Base-by-base conservation (phyloP, 371 early-diverging fungal genomes). In the Rhizopus sp. region DNA sequence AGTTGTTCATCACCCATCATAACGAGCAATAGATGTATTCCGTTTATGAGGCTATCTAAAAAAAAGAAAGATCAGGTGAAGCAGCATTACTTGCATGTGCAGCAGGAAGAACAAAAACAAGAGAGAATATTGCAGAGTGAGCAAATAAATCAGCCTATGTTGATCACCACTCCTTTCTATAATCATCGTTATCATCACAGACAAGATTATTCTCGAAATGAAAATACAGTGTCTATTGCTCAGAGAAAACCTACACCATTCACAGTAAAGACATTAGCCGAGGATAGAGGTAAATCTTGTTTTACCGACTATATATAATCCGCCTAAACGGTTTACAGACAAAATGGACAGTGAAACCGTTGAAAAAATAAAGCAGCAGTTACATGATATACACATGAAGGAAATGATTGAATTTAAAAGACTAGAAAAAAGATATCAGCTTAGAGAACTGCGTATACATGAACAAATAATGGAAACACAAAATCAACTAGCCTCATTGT, bases 91-190 rank as follows among this genome's bases (percentile, higher is more conserved):
- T 8, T 23, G 17, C 45, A 45, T 15, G 7, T 13, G 8, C 13
- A 17, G 15, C 17, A 45, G 15, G 17, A 45, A 12, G 7, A 8
- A 12, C 45, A 45, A 17, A 1, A 15, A 45, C 15, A 12, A 15
- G 8, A 45, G 3, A 12, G 1, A 12, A 15, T 45, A 1, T 3
- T 12, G 17, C 23, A 23, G 31, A 10, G 9, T 23, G 10, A 47
- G 29, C 9, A 9, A 29, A 8, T 17, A 30, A 30, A 23, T 29
- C 7, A 47, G 29, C 59, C 59, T 7, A 38, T 59, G 46, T 53
- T 59, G 4, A 53, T 59, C 16, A 53, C 53, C 29, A 38, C 59
- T 6, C 44, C 59, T 5, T 53, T 39, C 23, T 59, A 53, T 38
- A 53, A 45, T n/a, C 52, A 34, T 10, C 41, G 23, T 6, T 48